A percentile compares a stretch with the other conserved stretches of the same genome.
These are phyloP conservation scores for Entomortierella chlamydospora DNA, from an alignment of 192 early-diverging fungal species.

Conservation along the genomic window DNA sequence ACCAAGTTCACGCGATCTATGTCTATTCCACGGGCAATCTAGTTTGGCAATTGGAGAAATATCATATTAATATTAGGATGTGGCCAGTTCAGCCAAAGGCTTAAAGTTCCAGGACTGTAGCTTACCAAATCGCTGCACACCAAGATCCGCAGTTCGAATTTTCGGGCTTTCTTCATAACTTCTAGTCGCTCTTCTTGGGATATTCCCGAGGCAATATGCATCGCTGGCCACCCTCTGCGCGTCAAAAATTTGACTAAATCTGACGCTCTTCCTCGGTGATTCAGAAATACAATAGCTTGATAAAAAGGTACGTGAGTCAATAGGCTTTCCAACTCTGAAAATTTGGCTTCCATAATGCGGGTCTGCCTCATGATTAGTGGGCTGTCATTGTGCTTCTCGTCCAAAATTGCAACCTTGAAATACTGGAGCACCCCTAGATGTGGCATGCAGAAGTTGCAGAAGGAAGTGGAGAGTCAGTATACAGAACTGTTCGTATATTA, in stretches of 20 bases:
- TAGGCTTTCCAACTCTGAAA: slow-evolving; percentile 55
- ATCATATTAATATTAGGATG: too few relatives aligned
- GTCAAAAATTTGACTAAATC: slow-evolving; percentile 63
- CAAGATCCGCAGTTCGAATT: slow-evolving; percentile 65
- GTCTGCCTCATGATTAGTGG: slow-evolving; percentile 36
- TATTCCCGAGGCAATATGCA: slow-evolving; percentile 62
- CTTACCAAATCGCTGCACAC: slow-evolving; percentile 72
- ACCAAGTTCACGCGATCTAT: slow-evolving; percentile 79
- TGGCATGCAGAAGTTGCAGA: neutral
- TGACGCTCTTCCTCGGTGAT: slow-evolving; percentile 60
- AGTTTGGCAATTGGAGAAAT: too few relatives aligned
- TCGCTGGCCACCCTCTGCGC: slow-evolving; percentile 61
- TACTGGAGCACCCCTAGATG: slow-evolving; percentile 65
- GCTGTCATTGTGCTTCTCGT: slow-evolving; percentile 18
- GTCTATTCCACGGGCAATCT: slow-evolving; percentile 77
- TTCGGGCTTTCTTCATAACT: slow-evolving; percentile 64
- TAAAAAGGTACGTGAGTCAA: slow-evolving; percentile 66
- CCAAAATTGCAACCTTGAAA: slow-evolving; percentile 39
- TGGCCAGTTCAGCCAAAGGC: too few relatives aligned
- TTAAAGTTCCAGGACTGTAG: too few relatives aligned
- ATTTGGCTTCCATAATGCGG: slow-evolving; percentile 60
- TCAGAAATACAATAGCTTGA: slow-evolving; percentile 71
- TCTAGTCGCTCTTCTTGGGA: slow-evolving; percentile 58
- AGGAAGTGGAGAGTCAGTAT: neutral
- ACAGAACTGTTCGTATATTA: neutral